These are phyloP conservation scores for Microbotryomycetes sp. DNA, from an alignment of 1,284 basidiomycete genomes.

Conservation along the genomic window DNA sequence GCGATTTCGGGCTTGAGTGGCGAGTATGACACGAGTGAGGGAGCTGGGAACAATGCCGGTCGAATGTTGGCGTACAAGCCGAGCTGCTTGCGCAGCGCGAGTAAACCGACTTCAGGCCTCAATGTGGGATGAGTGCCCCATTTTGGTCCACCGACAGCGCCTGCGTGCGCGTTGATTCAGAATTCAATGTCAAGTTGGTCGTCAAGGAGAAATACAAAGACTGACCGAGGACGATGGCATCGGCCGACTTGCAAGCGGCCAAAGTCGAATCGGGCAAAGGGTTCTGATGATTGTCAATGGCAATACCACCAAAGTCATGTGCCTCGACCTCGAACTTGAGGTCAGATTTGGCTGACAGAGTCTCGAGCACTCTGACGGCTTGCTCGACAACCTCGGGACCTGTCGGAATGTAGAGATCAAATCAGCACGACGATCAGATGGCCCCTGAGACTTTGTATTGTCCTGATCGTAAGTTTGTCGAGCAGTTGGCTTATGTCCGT, in stretches of 20 bases:
- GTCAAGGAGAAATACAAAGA: neutral
- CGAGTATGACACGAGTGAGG: slow-evolving; percentile 80
- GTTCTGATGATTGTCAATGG: slow-evolving; percentile 80
- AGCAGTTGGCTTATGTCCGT: too few species aligned
- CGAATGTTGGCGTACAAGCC: slow-evolving; percentile 98
- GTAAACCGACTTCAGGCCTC: slow-evolving; percentile 90
- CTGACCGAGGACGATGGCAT: slow-evolving; percentile 85
- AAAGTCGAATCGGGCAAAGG: slow-evolving; percentile 81
- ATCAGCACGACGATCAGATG: too few species aligned
- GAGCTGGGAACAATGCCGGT: slow-evolving; percentile 88
- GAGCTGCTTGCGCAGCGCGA: slow-evolving; percentile 84
- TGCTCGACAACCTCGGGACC: slow-evolving; percentile 91
- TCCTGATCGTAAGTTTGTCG: too few species aligned
- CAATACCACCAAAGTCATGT: slow-evolving; percentile 84
- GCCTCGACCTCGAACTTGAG: slow-evolving; percentile 61
- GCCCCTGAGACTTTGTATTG: too few species aligned
- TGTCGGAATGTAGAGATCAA: too few species aligned
- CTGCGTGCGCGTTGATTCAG: slow-evolving; percentile 45
- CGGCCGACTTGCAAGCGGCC: slow-evolving; percentile 76
- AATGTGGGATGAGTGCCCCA: slow-evolving; percentile 89
- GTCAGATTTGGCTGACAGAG: slow-evolving; percentile 59
- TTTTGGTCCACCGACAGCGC: slow-evolving; percentile 94
- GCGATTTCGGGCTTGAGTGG: slow-evolving; percentile 86
- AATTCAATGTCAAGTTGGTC: slow-evolving; percentile 6
- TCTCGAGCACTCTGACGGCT: slow-evolving; percentile 76